Evolutionary conservation across 1,284 basidiomycete species (phyloP), one percentile per base, ranked within the genome.

Genomic region (Ganoderma resinaceum): DNA sequence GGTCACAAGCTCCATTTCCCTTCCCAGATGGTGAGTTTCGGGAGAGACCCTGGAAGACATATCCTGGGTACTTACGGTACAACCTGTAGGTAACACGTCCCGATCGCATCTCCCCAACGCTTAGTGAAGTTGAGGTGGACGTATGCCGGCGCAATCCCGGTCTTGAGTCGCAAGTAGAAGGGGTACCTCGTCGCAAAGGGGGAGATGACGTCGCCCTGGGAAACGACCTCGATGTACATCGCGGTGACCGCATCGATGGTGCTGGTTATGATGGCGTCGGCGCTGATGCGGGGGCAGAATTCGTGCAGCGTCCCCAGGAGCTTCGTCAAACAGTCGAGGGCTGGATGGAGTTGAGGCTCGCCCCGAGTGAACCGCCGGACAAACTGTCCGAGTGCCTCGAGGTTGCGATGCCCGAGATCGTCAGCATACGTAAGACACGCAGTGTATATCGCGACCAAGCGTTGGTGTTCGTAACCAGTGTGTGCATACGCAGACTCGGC

Each of bases 181-280:
- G 72, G 69, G 43, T 67, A 73, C 26, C 67, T 63, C 43, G 66
- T 63, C 23, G 71, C 71, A 26, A 53, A 61, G 1, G 66, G 72
- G 33, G 61, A 66, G 63, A 70, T 57, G 20, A 63, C 62, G 55
- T 68, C 37, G 20, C 57, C 55, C 14, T 46, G 53, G 29, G 67
- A 62, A 16, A 67, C 57, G 60, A 62, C 62, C 40, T 73, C 72
- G 53, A 70, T 60, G 52, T 73, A 66, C 55, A 62, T 66, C 9
- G 63, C 72, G 1, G 63, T 64, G 31, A 73, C 58, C 2, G 69
- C 64, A 43, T 73, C 72, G 46, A 73, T 63, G 37, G 69, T 73
- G 57, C 72, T 66, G 2, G 66, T 49, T 33, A 70, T 65, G 62
- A 73, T 73, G 5, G 69, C 63, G 35, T 63, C 64, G 35, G 72